Evolutionary conservation across 139 green algal species (phyloP), one percentile per base, ranked within the genome.

Genomic region (Trebouxia sp.): DNA sequence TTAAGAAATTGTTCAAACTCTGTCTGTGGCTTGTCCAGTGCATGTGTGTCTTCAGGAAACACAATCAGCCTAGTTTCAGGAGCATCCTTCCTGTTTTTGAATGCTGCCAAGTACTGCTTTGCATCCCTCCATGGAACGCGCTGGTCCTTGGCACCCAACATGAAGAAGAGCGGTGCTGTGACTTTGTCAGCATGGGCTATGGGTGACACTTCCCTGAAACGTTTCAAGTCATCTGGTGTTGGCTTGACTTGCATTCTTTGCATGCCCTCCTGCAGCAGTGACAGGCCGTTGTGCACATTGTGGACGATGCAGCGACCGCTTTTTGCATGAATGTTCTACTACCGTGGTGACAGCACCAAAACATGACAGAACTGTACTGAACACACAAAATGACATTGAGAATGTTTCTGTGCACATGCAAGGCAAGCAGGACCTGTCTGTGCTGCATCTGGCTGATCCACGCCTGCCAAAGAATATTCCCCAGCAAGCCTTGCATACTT

Each of bases 11-110:
- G 67, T 86, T 98, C 94, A 79, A 92, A 97, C 81, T 98, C 94
- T 0, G 94, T 97, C 87, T 97, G 93, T 5, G 94, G 93, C 82
- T 89, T 91, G 87, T 95, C 92, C 75, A 98, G 85, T 0, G 89
- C 90, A 81, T 98, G 95, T 1, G 67, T 88, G 83, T 98, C 95
- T 66, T 98, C 89, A 0, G 93, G 91, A 83, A 98, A 98, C 1
- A 95, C 85, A 6, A 97, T 74, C 30, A 94, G 79, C 0, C 87
- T 80, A 0, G 82, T 83, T 12, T 84, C 81, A 1, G 86, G 80
- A 8, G 84, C 86, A 39, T 89, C 81, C 30, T 77, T 70, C 26
- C 83, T 67, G 1, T 82, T 83, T 65, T 80, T 65, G 42, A 98
- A 85, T 14, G 88, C 90, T 17, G 85, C 56, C 41, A 92, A 65